phyloP scores from a whole-genome alignment of 257 asterid species.

The Eucommia ulmoides region DNA sequence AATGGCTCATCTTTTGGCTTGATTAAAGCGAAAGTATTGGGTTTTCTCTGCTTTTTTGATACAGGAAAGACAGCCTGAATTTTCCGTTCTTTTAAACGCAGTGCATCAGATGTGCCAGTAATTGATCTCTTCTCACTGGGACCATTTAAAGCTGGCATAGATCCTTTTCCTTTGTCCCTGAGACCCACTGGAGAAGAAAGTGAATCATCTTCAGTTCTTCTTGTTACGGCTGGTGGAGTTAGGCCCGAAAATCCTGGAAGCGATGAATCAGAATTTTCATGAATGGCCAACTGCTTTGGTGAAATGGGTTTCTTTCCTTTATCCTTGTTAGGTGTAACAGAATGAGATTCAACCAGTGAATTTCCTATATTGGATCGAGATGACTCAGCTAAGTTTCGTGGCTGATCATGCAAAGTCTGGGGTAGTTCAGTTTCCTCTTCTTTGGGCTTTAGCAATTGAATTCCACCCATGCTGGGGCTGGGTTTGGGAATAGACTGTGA shows the following conservation, averaged over 20 bases:
- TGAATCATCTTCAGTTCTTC: conserved; percentile 14
- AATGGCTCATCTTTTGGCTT: conserved; percentile 47
- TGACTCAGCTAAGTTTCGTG: conserved; percentile 11
- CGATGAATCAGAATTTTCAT: conserved; percentile 20
- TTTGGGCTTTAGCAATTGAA: conserved; percentile 32
- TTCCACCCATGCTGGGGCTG: conserved; percentile 10
- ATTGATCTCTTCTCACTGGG: conserved; percentile 24
- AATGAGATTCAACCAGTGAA: conserved; percentile 16
- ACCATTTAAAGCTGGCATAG: conserved; percentile 22
- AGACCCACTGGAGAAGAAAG: conserved; percentile 30
- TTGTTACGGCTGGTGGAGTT: conserved; percentile 11
- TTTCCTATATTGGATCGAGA: conserved; percentile 16
- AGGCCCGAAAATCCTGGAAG: conserved; percentile 9
- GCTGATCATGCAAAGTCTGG: conserved; percentile 14
- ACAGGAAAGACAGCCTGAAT: conserved; percentile 12
- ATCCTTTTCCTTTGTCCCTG: conserved; percentile 34
- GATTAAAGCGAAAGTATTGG: conserved; percentile 20
- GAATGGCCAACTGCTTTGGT: conserved; percentile 15
- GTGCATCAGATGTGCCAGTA: conserved; percentile 19
- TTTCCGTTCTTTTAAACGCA: conserved; percentile 25
- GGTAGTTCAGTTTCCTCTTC: conserved; percentile 47
- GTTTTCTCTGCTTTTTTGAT: conserved; percentile 15
- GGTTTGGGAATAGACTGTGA: conserved; percentile 14
- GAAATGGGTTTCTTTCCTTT: conserved; percentile 37
- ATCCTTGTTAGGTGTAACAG: conserved; percentile 15